Evolutionary conservation across 73 alveolate species (phyloP).

Genomic region (Tetrahymena borealis): DNA sequence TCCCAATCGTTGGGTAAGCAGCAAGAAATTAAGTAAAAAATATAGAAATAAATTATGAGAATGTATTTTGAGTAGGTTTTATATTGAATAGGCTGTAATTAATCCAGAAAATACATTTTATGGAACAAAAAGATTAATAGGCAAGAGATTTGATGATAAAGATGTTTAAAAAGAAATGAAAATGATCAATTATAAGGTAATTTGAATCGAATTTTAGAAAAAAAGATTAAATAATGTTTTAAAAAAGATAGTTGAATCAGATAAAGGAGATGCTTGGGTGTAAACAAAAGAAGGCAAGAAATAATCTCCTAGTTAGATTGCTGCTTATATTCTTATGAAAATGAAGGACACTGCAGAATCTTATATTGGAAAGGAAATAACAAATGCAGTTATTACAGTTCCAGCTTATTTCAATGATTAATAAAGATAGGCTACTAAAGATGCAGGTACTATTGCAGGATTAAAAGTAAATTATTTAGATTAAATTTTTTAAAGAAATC

Average conservation of each 20-base stretch:
- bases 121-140: slow-evolving; percentile 74
- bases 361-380: slow-evolving; percentile 64
- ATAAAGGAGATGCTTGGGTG: slow-evolving; percentile 27
- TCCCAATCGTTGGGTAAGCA: background rate
- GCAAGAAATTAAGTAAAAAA: background rate
- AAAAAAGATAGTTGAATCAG: background rate
- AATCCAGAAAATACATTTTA: slow-evolving; percentile 69
- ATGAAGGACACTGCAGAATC: slow-evolving; percentile 64
- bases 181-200: background rate
- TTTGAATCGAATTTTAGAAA: background rate
- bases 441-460: slow-evolving; percentile 80
- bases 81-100: slow-evolving; percentile 56
- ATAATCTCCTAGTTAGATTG: slow-evolving; percentile 80
- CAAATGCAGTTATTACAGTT: slow-evolving; percentile 84
- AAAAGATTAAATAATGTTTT: background rate
- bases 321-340: slow-evolving; percentile 72
- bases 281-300: slow-evolving; percentile 47
- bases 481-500: background rate
- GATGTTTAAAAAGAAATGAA: slow-evolving; percentile 45
- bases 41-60: background rate
- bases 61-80: slow-evolving; percentile 56
- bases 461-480: slow-evolving; percentile 28
- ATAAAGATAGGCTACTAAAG: slow-evolving; percentile 94
- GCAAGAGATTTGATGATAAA: slow-evolving; percentile 59
- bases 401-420: slow-evolving; percentile 93